These are phyloP conservation scores for Pseudogymnoascus verrucosus DNA, from an alignment of 2,329 filamentous ascomycete genomes.

Conservation along the genomic window DNA sequence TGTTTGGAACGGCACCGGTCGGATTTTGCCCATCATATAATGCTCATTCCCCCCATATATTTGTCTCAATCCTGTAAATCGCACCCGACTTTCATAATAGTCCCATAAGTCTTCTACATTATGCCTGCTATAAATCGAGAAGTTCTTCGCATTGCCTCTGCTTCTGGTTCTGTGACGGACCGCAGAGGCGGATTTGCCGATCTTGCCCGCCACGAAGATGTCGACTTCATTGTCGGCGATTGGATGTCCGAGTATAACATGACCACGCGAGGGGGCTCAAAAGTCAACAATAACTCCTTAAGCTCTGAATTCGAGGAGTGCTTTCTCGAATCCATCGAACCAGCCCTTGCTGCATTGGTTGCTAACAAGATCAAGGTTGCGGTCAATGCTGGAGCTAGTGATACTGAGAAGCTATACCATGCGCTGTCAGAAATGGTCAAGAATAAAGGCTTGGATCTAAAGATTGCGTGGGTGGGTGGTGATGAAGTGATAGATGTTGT, in stretches of 20 bases:
- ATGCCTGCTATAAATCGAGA: not conserved
- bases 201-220: constrained; percentile 31
- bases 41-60: not conserved
- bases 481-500: constrained; percentile 25
- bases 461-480: constrained; percentile 29
- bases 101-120: not conserved
- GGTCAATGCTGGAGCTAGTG: constrained; percentile 46
- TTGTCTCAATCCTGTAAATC: not conserved
- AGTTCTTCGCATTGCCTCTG: constrained; percentile 11
- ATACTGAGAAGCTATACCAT: constrained; percentile 37
- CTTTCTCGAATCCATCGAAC: constrained; percentile 16
- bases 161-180: constrained; percentile 37
- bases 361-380: constrained; percentile 42
- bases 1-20: not conserved
- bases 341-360: constrained; percentile 35
- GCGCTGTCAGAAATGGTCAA: constrained; percentile 9
- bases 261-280: constrained; percentile 26
- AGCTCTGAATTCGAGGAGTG: not conserved
- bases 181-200: constrained; percentile 35
- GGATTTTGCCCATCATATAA: not conserved
- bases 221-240: constrained; percentile 44
- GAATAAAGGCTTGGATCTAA: constrained; percentile 15
- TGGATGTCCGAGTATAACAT: constrained; percentile 34
- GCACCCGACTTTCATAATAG: not conserved
- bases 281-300: constrained; percentile 10